Base-by-base conservation (phyloP, 2,329 filamentous ascomycete species). In the Cladosporium sphaerospermum region DNA sequence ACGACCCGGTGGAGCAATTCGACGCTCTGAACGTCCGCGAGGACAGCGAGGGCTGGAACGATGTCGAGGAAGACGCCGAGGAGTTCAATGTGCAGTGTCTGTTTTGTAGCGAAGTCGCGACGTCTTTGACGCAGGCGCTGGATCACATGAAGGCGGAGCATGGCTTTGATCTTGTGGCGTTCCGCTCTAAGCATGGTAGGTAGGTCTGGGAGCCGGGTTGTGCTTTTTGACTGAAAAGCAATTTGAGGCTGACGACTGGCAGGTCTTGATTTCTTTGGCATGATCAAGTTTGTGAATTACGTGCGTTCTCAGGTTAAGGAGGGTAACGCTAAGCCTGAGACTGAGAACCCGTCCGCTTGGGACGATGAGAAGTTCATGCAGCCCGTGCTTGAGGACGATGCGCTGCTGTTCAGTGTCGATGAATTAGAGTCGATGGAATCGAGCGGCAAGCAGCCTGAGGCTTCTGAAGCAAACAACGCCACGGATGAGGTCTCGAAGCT, bases 371-470 rank as follows among this genome's bases (percentile, higher is more conserved):
- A 80, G 59, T 95, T 84, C 65, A 76, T 99, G 54, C 86, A 87
- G 65, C 93, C 93, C 0, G 84, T 90, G 3, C 73, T 99, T 7
- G 85, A 93, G 54, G 89, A 96, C 60, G 93, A 99, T 67, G 88
- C 91, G 3, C 75, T 97, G 50, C 81, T 99, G 32, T 90, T 95
- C 66, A 88, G 82, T 53, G 76, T 99, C 16, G 92, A 95, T 58
- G 93, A 96, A 57, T 75, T 95, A 14, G 76, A 78, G 9, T 43
- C 44, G 19, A 46, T 48, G 39, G 37, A 42, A 28, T 31, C 36
- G 9, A 31, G 11, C 23, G 52, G 52, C 10, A 47, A 54, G 31
- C 52, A 54, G 45, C 34, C 42, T 34, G 43, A 33, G 23, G 34
- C 33, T 4, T 45, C 50, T 3, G 43, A 9, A 10, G 40, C 36